Evolutionary conservation across 2,329 filamentous ascomycete genomes (phyloP).

Genomic region (Pseudogymnoascus sp.): DNA sequence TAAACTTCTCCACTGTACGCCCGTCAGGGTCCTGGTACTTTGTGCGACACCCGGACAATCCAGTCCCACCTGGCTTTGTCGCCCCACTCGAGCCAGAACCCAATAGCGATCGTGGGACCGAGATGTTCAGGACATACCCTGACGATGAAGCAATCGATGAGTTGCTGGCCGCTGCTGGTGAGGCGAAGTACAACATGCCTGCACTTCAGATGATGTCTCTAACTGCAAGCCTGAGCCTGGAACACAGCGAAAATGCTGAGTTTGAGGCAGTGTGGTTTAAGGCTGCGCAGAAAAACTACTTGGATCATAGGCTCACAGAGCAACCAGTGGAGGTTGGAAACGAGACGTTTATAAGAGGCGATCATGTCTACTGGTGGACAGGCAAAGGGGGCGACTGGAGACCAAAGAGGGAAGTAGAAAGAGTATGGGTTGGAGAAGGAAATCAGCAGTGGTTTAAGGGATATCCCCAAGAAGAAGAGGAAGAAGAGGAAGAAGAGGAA

Average conservation of each 20-base stretch:
- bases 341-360: not conserved
- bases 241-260: not conserved
- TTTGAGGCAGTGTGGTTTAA: constrained; percentile 6
- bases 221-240: not conserved
- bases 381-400: not conserved
- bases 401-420: not conserved
- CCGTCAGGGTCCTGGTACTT: constrained; percentile 11
- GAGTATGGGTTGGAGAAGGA: not conserved
- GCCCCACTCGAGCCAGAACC: not conserved
- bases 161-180: constrained; percentile 7
- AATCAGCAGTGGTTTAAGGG: not conserved
- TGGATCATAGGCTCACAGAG: not conserved
- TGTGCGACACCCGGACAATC: not conserved
- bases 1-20: not conserved
- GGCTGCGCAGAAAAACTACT: not conserved
- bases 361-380: constrained; percentile 6
- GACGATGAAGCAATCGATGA: not conserved
- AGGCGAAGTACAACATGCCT: constrained; percentile 8
- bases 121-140: constrained; percentile 10
- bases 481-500: too few relatives aligned
- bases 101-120: not conserved
- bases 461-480: not conserved
- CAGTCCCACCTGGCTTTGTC: not conserved
- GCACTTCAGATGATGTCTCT: constrained; percentile 6
- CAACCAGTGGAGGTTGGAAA: not conserved